Base-by-base conservation (phyloP, 2,329 filamentous ascomycete genomes). In the Balansia obtecta region DNA sequence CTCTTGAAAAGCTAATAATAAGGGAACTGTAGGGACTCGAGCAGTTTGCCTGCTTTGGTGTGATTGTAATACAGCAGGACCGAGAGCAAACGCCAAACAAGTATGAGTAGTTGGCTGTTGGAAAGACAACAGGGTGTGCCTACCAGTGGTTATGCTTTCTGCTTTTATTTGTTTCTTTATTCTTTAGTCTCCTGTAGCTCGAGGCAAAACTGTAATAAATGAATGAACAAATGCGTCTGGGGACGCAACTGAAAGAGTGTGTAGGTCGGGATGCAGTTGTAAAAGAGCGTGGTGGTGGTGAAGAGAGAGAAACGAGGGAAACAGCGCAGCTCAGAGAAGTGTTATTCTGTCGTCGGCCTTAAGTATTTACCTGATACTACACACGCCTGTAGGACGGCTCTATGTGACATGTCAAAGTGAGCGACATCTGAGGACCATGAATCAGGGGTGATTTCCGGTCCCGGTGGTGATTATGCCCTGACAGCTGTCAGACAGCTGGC, bases 401-500 rank as follows among this genome's bases (percentile, higher is more conserved):
- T 50, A 45, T 20, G 48, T 40, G 41, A n/a, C 20, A 39, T 45
- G 41, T 13, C 34, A 15, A 50, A 40, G 48, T 50, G 48, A 50
- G 48, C 42, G 22, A 20, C 34, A 40, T 50, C 15, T 50, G 48
- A 50, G 27, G 41, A 18, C 16, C 38, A 22, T 50, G 48, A 50
- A 50, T 50, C 48, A 45, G 34, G 42, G 34, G 16, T 40, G 16
- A 33, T n/a, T 39, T 10, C 18, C 39, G 39, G 13, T 18, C n/a
- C 18, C n/a, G 45, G 30, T 30, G n/a, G 13, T 34, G 18, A 43
- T 46, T 46, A 46, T 53, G 46, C 39, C 39, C 39, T 18, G 45
- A 45, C 52, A 52, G 49, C 45, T 52, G 50, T 48, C 44, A 45
- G 42, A 54, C 42, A 49, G 22, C 41, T 46, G 43, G 32, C 27